A percentile compares a stretch with the other conserved stretches of the same genome.
These are phyloP conservation scores for Kodamaea alishanica DNA, from an alignment of 1,139 yeast species.

Conservation along the genomic window DNA sequence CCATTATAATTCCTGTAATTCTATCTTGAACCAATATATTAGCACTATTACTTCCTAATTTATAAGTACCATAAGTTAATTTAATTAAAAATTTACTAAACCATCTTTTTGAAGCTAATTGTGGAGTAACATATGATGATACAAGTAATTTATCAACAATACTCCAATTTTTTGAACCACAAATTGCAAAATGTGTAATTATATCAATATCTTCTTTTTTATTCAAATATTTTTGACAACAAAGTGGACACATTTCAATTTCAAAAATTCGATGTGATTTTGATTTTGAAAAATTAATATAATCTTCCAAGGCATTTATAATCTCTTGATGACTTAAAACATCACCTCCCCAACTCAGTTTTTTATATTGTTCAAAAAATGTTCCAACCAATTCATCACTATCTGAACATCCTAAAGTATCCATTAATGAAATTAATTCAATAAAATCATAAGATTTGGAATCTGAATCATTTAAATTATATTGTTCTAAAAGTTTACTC, in stretches of 20 bases:
- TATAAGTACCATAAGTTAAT: slow-evolving; percentile 82
- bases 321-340: slow-evolving; percentile 55
- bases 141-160: slow-evolving; percentile 62
- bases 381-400: slow-evolving; percentile 43
- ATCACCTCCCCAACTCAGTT: slow-evolving; percentile 54
- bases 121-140: slow-evolving; percentile 73
- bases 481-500: slow-evolving; percentile 58
- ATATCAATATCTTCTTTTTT: slow-evolving; percentile 62
- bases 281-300: slow-evolving; percentile 19
- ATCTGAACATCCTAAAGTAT: slow-evolving; percentile 58
- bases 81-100: slow-evolving; percentile 77
- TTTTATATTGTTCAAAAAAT: slow-evolving; percentile 43
- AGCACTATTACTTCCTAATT: slow-evolving; percentile 87
- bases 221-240: slow-evolving; percentile 58
- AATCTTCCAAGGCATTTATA: slow-evolving; percentile 49
- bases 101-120: slow-evolving; percentile 86
- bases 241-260: slow-evolving; percentile 72
- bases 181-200: slow-evolving; percentile 81
- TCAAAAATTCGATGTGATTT: slow-evolving; percentile 46
- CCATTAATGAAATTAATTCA: slow-evolving; percentile 57
- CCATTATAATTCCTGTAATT: slow-evolving; percentile 77
- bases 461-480: slow-evolving; percentile 39
- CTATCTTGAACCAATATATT: slow-evolving; percentile 92
- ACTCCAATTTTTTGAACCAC: slow-evolving; percentile 78
- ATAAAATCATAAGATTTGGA: slow-evolving; percentile 42